phyloP scores from a whole-genome alignment of 106 monocot genomes.

The Amphibolis antarctica region DNA sequence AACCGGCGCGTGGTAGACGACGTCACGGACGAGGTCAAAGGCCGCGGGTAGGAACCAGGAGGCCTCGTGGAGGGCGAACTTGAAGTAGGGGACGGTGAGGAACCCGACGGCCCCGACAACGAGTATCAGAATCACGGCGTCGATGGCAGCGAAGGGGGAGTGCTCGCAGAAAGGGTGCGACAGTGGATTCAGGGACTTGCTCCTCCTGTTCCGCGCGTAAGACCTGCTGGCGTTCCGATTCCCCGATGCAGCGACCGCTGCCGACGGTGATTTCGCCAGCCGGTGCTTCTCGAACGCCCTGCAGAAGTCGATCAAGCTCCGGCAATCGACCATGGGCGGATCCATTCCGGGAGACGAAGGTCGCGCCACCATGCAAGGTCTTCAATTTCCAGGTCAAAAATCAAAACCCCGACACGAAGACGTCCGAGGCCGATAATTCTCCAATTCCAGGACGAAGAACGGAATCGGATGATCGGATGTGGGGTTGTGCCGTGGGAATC shows the following conservation, averaged over 20 bases:
- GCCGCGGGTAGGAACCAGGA: too few relatives aligned
- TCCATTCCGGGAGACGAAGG: too few relatives aligned
- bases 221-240: neutral
- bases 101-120: neutral
- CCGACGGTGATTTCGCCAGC: slow-evolving; percentile 1
- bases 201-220: neutral
- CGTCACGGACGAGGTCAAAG: too few relatives aligned
- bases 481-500: too few relatives aligned
- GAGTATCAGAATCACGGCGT: neutral
- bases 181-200: neutral
- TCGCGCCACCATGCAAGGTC: too few relatives aligned
- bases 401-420: too few relatives aligned
- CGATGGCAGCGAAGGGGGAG: neutral
- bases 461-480: too few relatives aligned
- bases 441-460: too few relatives aligned
- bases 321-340: slow-evolving; percentile 70
- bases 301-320: slow-evolving; percentile 92
- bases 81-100: neutral
- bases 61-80: too few relatives aligned
- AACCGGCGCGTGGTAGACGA: too few relatives aligned
- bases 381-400: too few relatives aligned
- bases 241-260: slow-evolving; percentile 7
- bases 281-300: slow-evolving; percentile 74
- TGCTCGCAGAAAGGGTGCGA: neutral
- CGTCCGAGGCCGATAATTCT: too few relatives aligned